A percentile compares a stretch with the other conserved stretches of the same genome.
Evolutionary conservation across 2,329 filamentous ascomycete species (phyloP).

Genomic region (Scedosporium apiospermum): DNA sequence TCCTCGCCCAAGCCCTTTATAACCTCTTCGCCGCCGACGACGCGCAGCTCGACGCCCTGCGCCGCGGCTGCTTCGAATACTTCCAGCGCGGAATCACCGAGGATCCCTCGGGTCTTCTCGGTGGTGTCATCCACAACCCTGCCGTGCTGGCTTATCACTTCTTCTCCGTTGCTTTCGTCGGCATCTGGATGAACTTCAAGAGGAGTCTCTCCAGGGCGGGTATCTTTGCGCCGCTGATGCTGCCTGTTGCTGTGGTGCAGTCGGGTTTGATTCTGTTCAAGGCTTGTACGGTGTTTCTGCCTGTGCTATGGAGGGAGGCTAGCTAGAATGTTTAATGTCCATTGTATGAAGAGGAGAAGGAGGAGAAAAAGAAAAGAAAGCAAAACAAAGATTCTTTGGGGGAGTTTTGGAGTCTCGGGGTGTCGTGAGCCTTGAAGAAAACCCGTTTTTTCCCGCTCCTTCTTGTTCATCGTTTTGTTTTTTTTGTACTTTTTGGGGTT

Average conservation of each 20-base stretch:
- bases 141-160: conserved; percentile 82
- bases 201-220: conserved; percentile 29
- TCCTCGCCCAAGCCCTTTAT: conserved; percentile 93
- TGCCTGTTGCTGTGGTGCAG: conserved; percentile 57
- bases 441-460: neutral
- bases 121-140: conserved; percentile 70
- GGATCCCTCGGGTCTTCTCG: conserved; percentile 73
- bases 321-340: neutral
- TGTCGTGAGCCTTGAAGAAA: neutral
- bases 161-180: conserved; percentile 83
- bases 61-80: conserved; percentile 86
- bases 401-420: neutral
- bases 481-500: neutral
- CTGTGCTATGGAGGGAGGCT: conserved; percentile 45
- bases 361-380: neutral
- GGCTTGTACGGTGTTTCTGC: conserved; percentile 73
- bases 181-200: conserved; percentile 57
- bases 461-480: neutral
- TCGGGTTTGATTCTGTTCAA: conserved; percentile 66
- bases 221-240: conserved; percentile 42
- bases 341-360: neutral
- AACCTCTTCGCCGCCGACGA: conserved; percentile 81
- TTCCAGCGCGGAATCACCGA: conserved; percentile 70
- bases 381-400: neutral
- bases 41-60: conserved; percentile 65